Conservation (phyloP, 1,139 yeast species). For the Oligophagozyma castellii region DNA sequence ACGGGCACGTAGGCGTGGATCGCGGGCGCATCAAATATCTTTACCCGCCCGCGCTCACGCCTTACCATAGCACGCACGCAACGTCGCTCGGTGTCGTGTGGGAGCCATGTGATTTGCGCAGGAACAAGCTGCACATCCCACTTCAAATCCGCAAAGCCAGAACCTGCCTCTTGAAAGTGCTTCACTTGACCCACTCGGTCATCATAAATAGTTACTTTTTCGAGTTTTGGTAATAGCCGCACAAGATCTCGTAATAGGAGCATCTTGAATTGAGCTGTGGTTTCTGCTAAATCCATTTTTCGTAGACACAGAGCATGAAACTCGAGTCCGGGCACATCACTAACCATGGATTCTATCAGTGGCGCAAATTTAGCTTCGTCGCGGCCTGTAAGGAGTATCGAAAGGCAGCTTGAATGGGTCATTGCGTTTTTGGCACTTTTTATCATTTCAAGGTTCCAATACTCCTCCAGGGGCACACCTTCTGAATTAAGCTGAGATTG, state of each 20-base stretch:
- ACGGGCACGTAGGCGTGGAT: no score
- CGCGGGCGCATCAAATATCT: no score
- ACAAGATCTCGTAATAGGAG: conserved; percentile 26
- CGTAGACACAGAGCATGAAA: conserved; percentile 31
- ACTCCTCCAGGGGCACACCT: conserved; percentile 5
- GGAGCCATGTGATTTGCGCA: no score
- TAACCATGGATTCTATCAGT: conserved; percentile 18
- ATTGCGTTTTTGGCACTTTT: conserved; percentile 25
- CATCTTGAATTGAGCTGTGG: conserved; percentile 28
- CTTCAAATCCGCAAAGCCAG: no score
- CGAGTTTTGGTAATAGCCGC: conserved; percentile 19
- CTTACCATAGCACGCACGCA: no score
- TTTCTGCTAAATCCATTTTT: conserved; percentile 15
- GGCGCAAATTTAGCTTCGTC: conserved; percentile 21
- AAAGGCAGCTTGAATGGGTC: conserved; percentile 23
- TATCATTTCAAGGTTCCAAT: conserved; percentile 32
- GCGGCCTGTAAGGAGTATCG: conserved; percentile 32
- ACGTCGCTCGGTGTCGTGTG: no score
- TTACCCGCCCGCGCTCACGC: no score
- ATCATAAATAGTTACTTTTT: conserved; percentile 29
- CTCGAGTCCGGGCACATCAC: conserved; percentile 3
- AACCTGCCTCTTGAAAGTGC: no score
- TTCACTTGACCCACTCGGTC: conserved; percentile 29
- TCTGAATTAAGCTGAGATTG: neutral
- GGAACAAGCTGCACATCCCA: no score